Base-by-base conservation (phyloP, 306 rosid species). In the Lablab purpureus region DNA sequence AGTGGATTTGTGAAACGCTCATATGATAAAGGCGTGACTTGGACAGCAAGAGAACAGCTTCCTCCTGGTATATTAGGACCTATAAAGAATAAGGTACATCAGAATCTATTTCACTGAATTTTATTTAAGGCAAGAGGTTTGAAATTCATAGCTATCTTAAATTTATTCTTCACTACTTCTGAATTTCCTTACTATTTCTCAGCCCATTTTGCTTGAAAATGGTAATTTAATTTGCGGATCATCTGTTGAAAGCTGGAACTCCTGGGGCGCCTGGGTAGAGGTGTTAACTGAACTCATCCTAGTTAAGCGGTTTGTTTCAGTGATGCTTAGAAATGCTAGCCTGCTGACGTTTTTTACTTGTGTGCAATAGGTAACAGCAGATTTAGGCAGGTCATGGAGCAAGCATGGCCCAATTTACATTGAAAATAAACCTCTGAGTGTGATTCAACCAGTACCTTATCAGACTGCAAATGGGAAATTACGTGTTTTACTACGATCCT, bases 41-140 rank as follows among this genome's bases (percentile, higher is more conserved):
- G 97, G 97, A 80, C 97, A 25, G 63, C 60, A 75, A 92, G 98
- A 87, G 94, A 94, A 81, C 98, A 94, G 63, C 97, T 94, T 80
- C 98, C 98, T 86, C 91, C 98, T 49, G 98, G 98, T 63, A 94
- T 94, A 81, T 87, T 94, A 84, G 98, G 98, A 78, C 98, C 98
- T 13, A 94, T 92, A 84, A 94, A 92, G 87, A 94, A 94, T 75
- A 94, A 94, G 97, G 98, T 94, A 84, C 25, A 34, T 18, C 25
- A 75, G 52, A 77, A 71, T 82, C 71, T 37, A 34, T 65, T 78
- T 45, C 56, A 19, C 67, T 25, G 4, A 34, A 58, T 46, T 64
- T 76, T 58, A 43, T 54, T 36, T 25, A 45, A 47, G 58, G 78
- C 36, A 68, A 45, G 65, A 66, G 22, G 63, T 74, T 73, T 62